These are phyloP conservation scores for Chaetomidium leptoderma DNA, from an alignment of 495 filamentous ascomycete genomes.

Conservation along the genomic window DNA sequence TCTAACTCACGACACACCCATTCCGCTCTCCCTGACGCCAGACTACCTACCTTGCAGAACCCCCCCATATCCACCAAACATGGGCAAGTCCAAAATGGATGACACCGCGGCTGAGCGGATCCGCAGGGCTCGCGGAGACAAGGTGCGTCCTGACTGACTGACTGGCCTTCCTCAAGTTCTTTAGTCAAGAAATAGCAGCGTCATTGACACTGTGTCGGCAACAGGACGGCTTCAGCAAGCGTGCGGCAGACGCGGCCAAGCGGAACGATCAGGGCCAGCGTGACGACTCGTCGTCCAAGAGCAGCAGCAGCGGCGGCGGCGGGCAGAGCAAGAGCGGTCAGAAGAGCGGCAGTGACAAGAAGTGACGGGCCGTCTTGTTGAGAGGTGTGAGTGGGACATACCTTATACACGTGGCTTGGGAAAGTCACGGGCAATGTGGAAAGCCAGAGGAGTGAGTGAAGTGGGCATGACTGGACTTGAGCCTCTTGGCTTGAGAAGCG, in stretches of 20 bases:
- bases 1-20: neutral
- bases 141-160: conserved; percentile 19
- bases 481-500: neutral
- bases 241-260: conserved; percentile 42
- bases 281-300: conserved; percentile 2
- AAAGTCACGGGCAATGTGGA: neutral
- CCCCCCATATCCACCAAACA: conserved; percentile 8
- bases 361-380: neutral
- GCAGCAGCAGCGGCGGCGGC: neutral
- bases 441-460: neutral
- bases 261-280: conserved; percentile 29
- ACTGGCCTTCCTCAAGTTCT: neutral
- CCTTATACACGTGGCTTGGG: neutral
- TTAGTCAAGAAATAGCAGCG: too few relatives aligned
- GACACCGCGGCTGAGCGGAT: conserved; percentile 45
- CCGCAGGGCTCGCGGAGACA: conserved; percentile 37
- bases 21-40: neutral
- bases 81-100: conserved; percentile 44
- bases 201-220: too few relatives aligned
- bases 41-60: neutral
- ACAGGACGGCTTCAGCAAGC: conserved; percentile 43
- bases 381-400: conserved; percentile 4
- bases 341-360: conserved; percentile 9
- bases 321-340: conserved; percentile 6
- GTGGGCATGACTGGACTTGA: too few relatives aligned